These are phyloP conservation scores for Aspergillus wentii DNA, from an alignment of 495 filamentous ascomycete species.

Conservation along the genomic window DNA sequence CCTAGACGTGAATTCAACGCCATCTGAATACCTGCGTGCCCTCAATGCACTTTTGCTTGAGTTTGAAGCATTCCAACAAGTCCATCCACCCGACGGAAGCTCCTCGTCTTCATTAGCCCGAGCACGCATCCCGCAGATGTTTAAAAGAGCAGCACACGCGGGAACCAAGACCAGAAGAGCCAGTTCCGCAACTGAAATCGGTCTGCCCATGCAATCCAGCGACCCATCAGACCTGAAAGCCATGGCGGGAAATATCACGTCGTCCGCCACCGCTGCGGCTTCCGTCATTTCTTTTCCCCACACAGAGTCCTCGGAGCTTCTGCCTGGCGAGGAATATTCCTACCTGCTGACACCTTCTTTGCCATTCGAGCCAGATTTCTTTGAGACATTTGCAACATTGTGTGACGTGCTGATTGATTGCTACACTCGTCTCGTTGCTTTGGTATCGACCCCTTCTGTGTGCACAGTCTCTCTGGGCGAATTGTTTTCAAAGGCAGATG, in stretches of 20 bases:
- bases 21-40: constrained; percentile 79
- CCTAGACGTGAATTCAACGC: constrained; percentile 74
- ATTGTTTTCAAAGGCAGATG: constrained; percentile 85
- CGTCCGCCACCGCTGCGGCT: constrained; percentile 33
- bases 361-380: constrained; percentile 96
- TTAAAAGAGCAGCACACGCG: constrained; percentile 63
- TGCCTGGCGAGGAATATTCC: constrained; percentile 74
- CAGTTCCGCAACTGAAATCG: constrained; percentile 64
- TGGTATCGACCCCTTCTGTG: constrained; percentile 63
- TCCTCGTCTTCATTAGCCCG: constrained; percentile 67
- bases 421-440: constrained; percentile 70
- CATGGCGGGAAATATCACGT: constrained; percentile 33
- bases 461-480: constrained; percentile 65
- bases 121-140: constrained; percentile 82
- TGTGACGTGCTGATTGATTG: constrained; percentile 94
- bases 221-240: constrained; percentile 47
- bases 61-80: constrained; percentile 87
- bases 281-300: constrained; percentile 41
- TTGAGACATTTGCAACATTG: constrained; percentile 92
- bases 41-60: constrained; percentile 83
- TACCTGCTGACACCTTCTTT: constrained; percentile 86
- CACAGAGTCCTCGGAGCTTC: constrained; percentile 49
- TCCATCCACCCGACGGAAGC: constrained; percentile 72
- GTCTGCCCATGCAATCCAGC: constrained; percentile 52
- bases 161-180: constrained; percentile 65